Evolutionary conservation across 2,329 filamentous ascomycete genomes (phyloP), one percentile per base, ranked within the genome.

Genomic region (Fusarium tupiense): DNA sequence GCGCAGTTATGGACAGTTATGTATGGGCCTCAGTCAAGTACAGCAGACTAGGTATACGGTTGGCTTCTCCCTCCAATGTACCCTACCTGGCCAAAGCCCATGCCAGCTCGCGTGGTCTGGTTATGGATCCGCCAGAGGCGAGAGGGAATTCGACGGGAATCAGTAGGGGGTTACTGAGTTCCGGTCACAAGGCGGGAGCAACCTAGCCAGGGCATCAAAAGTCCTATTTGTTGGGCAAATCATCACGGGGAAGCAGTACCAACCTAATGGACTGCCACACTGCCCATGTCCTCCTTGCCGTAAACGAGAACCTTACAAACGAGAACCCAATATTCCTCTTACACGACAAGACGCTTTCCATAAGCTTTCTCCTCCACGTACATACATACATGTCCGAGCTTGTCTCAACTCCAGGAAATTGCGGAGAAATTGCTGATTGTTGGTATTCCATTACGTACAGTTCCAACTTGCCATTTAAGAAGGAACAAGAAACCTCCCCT

Each of bases 361-460:
- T 24, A 17, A n/a, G 29, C 24, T n/a, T 61, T 58, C 43, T 46
- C 38, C 41, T 67, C 41, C 40, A 53, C 22, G 47, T 29, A 29
- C 19, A 57, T 24, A 53, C 22, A 52, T 29, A 24, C 19, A 57
- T 26, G 38, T 47, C 67, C 53, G 57, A 71, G 60, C 72, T 64
- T 71, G 35, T 46, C 58, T 71, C 59, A 41, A 46, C 33, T 52
- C 49, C 33, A 58, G 29, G 37, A 68, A 64, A 73, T 61, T 71
- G 72, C 57, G 62, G 62, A 73, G 68, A 74, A 66, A 69, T 41
- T 64, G 29, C 46, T 64, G 67, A 64, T 38, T 33, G 17, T 64
- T 38, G 43, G 33, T 41, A 64, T 74, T 63, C 29, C 26, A 76
- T 76, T 76, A 76, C 73, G 70, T 76, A 76, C 50, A 64, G 41